Evolutionary conservation across 148 eudicot species (phyloP), one percentile per base, ranked within the genome.

Genomic region (Amaranthus palmeri): DNA sequence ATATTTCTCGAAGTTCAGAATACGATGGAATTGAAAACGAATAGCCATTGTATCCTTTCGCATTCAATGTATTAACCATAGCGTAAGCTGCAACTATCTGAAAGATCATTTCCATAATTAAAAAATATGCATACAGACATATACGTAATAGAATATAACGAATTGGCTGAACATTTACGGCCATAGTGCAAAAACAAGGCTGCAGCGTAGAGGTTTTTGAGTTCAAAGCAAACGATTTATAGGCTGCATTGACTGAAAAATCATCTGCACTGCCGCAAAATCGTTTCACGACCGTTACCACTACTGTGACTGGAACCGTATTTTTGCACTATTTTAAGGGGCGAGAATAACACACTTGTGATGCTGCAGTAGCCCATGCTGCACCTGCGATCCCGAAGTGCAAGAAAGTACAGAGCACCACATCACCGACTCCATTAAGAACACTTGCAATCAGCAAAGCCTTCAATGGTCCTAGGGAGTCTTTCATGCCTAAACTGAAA

Each of bases 391-490:
- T 95, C 59, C 97, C 96, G 41, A 83, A 92, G 72, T 85, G 87
- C 67, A 92, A 77, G 76, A 76, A 83, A 42, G 78, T 69, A 83
- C 99, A 95, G 36, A 92, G 77, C 60, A 88, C 78, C 58, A 92
- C 65, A 79, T 88, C 90, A 75, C 97, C 97, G 58, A 87, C 50
- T 61, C 82, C 85, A 80, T 92, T 95, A 64, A 92, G 85, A 73
- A 76, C 83, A 73, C 93, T 92, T 52, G 96, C 97, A 81, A 82
- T 96, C 51, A 90, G 83, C 85, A 96, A 79, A 69, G 97, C 99
- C 92, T 96, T 92, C 79, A 96, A 86, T 74, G 97, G 99, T 57
- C 99, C 97, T 85, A 87, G 76, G 2, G 99, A 96, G 80, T 96
- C 99, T 79, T 88, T 96, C 99, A 96, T 96, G 71, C 99, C 96